phyloP scores from a whole-genome alignment of 345 rosid species.

The Nephelium lappaceum region DNA sequence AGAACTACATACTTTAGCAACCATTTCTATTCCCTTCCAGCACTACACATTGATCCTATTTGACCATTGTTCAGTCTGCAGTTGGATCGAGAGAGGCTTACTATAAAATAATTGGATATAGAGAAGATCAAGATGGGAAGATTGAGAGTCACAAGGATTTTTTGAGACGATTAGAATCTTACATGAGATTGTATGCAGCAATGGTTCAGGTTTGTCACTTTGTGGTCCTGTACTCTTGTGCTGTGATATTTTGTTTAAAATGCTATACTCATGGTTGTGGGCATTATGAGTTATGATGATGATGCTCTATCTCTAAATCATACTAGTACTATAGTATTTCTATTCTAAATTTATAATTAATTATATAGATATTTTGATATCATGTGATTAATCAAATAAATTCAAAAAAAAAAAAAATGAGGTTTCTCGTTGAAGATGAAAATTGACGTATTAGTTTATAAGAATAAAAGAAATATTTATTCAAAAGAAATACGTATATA shows the following conservation, averaged over 20 bases:
- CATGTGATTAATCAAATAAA: too few relatives aligned
- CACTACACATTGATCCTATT: slow-evolving; percentile 11
- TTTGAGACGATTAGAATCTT: slow-evolving; percentile 60
- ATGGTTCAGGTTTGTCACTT: slow-evolving; percentile 73
- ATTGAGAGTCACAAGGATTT: slow-evolving; percentile 45
- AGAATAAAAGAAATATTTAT: too few relatives aligned
- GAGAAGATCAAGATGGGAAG: slow-evolving; percentile 60
- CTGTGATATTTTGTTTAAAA: not conserved
- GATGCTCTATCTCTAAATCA: too few relatives aligned
- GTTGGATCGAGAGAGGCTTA: slow-evolving; percentile 47
- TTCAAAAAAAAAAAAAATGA: too few relatives aligned
- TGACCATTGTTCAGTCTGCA: slow-evolving; percentile 45
- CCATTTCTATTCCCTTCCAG: not conserved
- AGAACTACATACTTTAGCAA: too few relatives aligned
- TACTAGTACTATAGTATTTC: too few relatives aligned
- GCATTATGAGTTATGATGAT: not conserved
- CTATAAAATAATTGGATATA: too few relatives aligned
- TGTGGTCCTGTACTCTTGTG: not conserved
- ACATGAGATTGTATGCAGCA: slow-evolving; percentile 86
- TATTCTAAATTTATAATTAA: too few relatives aligned
- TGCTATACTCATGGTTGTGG: not conserved
- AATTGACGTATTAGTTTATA: too few relatives aligned
- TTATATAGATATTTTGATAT: too few relatives aligned
- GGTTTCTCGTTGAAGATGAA: too few relatives aligned
- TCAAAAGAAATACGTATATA: too few relatives aligned